Evolutionary conservation across 2,329 filamentous ascomycete genomes (phyloP), one percentile per base, ranked within the genome.

Genomic region (Neopestalotiopsis clavispora): DNA sequence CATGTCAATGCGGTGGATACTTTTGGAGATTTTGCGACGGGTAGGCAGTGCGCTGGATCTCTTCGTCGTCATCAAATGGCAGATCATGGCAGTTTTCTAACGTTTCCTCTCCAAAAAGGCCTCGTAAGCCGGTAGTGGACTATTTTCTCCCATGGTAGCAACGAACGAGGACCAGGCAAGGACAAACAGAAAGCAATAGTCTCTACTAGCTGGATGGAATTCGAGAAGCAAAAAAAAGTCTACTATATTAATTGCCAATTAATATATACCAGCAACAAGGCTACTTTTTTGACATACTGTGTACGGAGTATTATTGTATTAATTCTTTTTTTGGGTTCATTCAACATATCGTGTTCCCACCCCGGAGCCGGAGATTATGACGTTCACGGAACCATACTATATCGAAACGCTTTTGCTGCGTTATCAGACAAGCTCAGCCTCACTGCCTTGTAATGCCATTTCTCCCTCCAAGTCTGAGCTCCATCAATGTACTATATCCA

Each of bases 1-100:
- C 14, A 20, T 32, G 59, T 62, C 34, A 62, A 62, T 62, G 59
- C 59, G 59, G 59, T 62, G 59, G 59, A 34, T 28, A 38, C 32
- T 34, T 13, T 30, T 30, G 57, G 57, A 59, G 57, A 30, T 30
- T 59, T 23, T 34, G 20, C 30, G 57, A 59, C 12, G 20, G 28
- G 17, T 30, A 14, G 30, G 57, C 57, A 23, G 23, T 23, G 30
- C 23, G 57, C 23, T 14, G 57, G 10, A 10, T 23, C 13, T 23
- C n/a, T 52, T 34, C 59, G 17, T 62, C 59, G 57, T 59, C 59
- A 62, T 62, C 59, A 61, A 12, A 34, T 9, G 7, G 59, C 20
- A 20, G 59, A 62, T 40, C 59, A 30, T 34, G 17, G 59, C n/a
- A 32, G 20, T 59, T 59, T 30, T 40, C n/a, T 9, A 20, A 17